A percentile compares a stretch with the other conserved stretches of the same genome.
Evolutionary conservation across 1,284 basidiomycete genomes (phyloP).

Genomic region (Tilletia setariae): DNA sequence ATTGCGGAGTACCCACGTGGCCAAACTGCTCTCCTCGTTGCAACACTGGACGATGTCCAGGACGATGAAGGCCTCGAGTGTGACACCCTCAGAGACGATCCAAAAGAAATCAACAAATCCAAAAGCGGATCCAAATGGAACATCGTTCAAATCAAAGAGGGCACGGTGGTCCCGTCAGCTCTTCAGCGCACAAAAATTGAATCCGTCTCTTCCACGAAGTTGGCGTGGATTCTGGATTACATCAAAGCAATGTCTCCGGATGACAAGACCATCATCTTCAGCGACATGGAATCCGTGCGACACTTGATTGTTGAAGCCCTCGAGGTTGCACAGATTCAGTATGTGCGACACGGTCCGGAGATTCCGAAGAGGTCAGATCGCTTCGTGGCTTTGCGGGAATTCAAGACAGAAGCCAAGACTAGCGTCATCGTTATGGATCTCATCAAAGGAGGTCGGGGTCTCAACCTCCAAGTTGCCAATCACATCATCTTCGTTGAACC

Average conservation of each 20-base stretch:
- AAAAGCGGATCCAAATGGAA: no score
- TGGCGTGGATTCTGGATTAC: background rate
- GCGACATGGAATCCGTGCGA: background rate
- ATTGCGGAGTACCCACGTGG: no score
- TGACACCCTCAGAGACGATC: no score
- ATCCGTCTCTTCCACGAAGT: background rate
- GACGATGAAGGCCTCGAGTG: no score
- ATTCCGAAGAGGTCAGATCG: background rate
- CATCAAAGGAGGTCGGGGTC: background rate
- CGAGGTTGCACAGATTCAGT: background rate
- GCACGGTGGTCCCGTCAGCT: no score
- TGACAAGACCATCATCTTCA: background rate
- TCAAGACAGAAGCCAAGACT: background rate
- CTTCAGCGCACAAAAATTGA: background rate
- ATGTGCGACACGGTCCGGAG: background rate
- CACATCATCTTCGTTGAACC: slow-evolving; percentile 26
- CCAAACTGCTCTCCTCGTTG: no score
- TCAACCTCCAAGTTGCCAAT: slow-evolving; percentile 15
- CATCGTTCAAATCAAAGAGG: no score
- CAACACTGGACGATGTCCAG: no score
- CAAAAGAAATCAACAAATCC: no score
- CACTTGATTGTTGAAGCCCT: background rate
- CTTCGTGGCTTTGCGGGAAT: background rate
- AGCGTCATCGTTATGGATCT: background rate
- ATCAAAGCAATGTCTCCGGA: background rate